These are phyloP conservation scores for Cladobotryum protrusum DNA, from an alignment of 2,329 filamentous ascomycete species.

Conservation along the genomic window DNA sequence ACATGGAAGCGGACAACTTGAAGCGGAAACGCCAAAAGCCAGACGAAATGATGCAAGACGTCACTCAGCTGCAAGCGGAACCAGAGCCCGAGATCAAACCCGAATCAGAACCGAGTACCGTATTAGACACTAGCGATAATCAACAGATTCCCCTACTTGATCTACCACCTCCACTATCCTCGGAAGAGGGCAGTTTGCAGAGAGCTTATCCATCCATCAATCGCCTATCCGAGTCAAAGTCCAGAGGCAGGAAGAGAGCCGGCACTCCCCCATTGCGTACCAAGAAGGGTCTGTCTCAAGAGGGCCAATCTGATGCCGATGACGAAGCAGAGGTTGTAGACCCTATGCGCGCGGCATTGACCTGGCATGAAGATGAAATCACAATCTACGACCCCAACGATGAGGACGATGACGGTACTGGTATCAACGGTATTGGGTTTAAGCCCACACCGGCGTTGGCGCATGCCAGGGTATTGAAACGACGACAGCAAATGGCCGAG, in stretches of 20 bases:
- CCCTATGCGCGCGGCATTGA: conserved; percentile 52
- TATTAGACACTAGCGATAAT: background rate
- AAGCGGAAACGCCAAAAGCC: conserved; percentile 34
- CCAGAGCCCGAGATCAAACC: background rate
- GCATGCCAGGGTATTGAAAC: conserved; percentile 49
- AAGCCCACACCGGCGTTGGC: conserved; percentile 57
- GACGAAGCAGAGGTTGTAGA: conserved; percentile 39
- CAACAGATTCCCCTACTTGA: background rate
- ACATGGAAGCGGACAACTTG: conserved; percentile 24
- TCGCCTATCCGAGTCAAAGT: conserved; percentile 33
- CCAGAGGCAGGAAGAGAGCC: conserved; percentile 28
- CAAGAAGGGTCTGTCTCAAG: conserved; percentile 18
- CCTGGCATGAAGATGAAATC: conserved; percentile 64
- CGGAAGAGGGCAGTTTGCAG: conserved; percentile 2
- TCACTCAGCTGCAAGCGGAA: conserved; percentile 1
- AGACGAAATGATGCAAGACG: conserved; percentile 27
- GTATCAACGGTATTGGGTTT: conserved; percentile 63
- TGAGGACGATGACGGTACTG: conserved; percentile 59
- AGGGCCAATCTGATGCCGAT: conserved; percentile 21
- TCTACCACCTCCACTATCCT: background rate
- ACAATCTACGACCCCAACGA: conserved; percentile 60
- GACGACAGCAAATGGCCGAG: conserved; percentile 55
- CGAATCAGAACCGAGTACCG: background rate
- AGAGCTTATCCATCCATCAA: conserved; percentile 31
- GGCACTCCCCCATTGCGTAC: conserved; percentile 34